Evolutionary conservation across 1,139 yeast species (phyloP).

Genomic region (Entelexis paramagnoliae): DNA sequence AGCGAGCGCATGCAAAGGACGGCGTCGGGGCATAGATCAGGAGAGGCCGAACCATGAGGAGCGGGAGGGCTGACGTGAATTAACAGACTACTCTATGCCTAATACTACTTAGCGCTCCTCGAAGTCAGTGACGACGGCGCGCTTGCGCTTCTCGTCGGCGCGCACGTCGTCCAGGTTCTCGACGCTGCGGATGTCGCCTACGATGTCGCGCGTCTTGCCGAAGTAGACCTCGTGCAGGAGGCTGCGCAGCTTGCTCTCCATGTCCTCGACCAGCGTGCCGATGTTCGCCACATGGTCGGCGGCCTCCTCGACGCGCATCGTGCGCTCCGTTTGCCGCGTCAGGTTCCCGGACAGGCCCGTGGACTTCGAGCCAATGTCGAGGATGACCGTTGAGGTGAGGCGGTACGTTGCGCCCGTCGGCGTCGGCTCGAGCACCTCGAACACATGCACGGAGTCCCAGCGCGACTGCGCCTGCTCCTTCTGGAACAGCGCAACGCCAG

Average conservation of each 20-base stretch:
- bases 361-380: conserved; percentile 43
- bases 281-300: conserved; percentile 70
- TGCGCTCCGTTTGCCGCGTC: conserved; percentile 58
- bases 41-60: no score
- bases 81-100: no score
- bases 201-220: conserved; percentile 83
- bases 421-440: conserved; percentile 45
- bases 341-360: conserved; percentile 68
- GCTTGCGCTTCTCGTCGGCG: conserved; percentile 26
- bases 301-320: conserved; percentile 39
- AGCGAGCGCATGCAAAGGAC: no score
- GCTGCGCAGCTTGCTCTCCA: conserved; percentile 79
- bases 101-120: not conserved
- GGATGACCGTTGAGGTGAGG: conserved; percentile 78
- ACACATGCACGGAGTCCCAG: conserved; percentile 92
- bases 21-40: no score
- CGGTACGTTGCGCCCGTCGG: conserved; percentile 45
- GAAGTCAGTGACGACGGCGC: conserved; percentile 16
- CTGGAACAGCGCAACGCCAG: conserved; percentile 83
- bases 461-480: conserved; percentile 38
- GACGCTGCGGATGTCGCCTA: conserved; percentile 52
- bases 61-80: no score
- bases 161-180: conserved; percentile 28
- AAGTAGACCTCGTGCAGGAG: conserved; percentile 87
- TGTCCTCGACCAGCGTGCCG: conserved; percentile 78